Conservation (phyloP, 176 grass and related monocot genomes). For the Musa troglodytarum region DNA sequence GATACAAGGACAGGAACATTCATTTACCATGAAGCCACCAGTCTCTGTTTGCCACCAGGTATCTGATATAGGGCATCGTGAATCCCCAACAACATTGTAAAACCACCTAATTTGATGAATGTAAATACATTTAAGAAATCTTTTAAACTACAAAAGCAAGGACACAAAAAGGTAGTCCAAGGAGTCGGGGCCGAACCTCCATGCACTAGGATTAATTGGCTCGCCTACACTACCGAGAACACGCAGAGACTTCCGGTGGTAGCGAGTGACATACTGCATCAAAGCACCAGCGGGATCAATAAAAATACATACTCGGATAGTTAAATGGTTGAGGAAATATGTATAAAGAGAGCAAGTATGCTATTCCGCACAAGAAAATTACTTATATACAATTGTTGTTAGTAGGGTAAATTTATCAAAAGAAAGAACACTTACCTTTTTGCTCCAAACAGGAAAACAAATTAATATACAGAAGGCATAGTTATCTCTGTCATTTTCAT, state of each 20-base stretch:
- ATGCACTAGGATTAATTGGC: slow-evolving; percentile 94
- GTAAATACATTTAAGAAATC: slow-evolving; percentile 14
- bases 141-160: slow-evolving; percentile 11
- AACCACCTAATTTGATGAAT: slow-evolving; percentile 63
- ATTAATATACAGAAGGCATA: neutral
- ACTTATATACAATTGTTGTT: no score
- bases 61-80: slow-evolving; percentile 88
- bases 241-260: slow-evolving; percentile 88
- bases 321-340: no score
- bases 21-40: slow-evolving; percentile 92
- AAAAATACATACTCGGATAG: neutral
- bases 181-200: slow-evolving; percentile 42
- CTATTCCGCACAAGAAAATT: no score
- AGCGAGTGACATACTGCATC: slow-evolving; percentile 69
- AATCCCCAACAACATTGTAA: slow-evolving; percentile 73
- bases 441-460: neutral
- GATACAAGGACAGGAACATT: neutral
- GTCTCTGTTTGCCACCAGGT: slow-evolving; percentile 99
- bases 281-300: neutral
- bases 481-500: neutral
- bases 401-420: no score
- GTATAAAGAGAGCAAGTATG: no score
- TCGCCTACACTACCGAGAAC: slow-evolving; percentile 98
- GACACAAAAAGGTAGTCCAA: slow-evolving; percentile 14
- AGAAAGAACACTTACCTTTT: no score